Evolutionary conservation across 148 eudicot genomes (phyloP).

Genomic region (Camellia granthamiana): DNA sequence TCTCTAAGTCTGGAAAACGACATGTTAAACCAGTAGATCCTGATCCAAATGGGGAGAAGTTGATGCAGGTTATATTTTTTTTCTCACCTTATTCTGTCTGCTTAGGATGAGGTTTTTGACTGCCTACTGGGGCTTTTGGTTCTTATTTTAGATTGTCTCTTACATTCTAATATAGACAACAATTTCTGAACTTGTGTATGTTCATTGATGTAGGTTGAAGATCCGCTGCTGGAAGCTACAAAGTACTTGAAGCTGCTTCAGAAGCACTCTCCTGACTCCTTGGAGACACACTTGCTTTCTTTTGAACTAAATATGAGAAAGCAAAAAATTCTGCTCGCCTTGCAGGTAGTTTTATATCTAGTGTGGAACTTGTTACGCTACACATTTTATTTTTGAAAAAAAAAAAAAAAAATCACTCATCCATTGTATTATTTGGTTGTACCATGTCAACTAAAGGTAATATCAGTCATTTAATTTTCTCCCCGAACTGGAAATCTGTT

Average conservation of each 20-base stretch:
- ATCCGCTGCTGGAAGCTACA: slow-evolving; percentile 88
- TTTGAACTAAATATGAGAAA: slow-evolving; percentile 94
- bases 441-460: background rate
- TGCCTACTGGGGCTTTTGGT: slow-evolving; percentile 2
- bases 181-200: slow-evolving; percentile 6
- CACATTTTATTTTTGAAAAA: background rate
- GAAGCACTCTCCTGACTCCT: slow-evolving; percentile 75
- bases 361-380: background rate
- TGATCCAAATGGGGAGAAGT: slow-evolving; percentile 90
- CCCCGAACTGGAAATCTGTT: background rate
- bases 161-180: slow-evolving; percentile 3
- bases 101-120: background rate
- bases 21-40: slow-evolving; percentile 78
- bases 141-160: background rate
- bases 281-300: slow-evolving; percentile 83
- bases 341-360: slow-evolving; percentile 57
- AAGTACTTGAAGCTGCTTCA: slow-evolving; percentile 91
- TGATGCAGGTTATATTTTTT: slow-evolving; percentile 58
- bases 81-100: background rate
- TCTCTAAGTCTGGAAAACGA: slow-evolving; percentile 76
- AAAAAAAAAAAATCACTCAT: background rate
- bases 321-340: slow-evolving; percentile 75
- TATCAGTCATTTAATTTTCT: background rate
- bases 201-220: slow-evolving; percentile 60
- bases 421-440: background rate